Conservation (phyloP, 345 rosid species). For the Microthlaspi erraticum region DNA sequence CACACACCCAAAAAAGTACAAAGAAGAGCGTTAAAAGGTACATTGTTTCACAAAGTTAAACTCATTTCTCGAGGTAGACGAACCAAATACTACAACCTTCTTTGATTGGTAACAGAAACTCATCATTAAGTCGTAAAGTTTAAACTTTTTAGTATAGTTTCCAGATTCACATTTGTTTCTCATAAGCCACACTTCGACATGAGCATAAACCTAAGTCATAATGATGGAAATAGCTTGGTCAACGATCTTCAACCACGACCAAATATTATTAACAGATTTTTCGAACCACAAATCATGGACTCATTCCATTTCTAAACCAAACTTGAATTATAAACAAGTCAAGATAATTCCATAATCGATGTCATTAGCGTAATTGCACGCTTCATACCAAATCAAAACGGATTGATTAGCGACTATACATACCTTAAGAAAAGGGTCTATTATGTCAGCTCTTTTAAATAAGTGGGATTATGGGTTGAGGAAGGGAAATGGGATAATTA, state of each 20-base stretch:
- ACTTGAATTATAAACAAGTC: constrained; percentile 16
- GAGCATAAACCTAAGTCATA: constrained; percentile 22
- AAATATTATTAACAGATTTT: neutral
- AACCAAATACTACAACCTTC: constrained; percentile 39
- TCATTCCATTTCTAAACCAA: constrained; percentile 9
- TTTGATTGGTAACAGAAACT: constrained; percentile 45
- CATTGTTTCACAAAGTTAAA: constrained; percentile 36
- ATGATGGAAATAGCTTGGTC: constrained; percentile 34
- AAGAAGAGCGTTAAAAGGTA: constrained; percentile 41
- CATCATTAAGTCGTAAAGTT: constrained; percentile 44
- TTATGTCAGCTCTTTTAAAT: constrained; percentile 12
- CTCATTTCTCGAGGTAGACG: constrained; percentile 40
- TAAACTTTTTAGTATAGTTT: constrained; percentile 33
- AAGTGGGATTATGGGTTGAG: constrained; percentile 39
- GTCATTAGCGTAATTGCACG: constrained; percentile 22
- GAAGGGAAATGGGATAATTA: constrained; percentile 26
- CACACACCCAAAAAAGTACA: constrained; percentile 36
- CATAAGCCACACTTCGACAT: constrained; percentile 27
- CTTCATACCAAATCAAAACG: constrained; percentile 14
- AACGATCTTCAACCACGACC: constrained; percentile 29
- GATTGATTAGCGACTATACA: constrained; percentile 17
- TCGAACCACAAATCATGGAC: neutral
- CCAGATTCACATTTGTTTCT: constrained; percentile 37
- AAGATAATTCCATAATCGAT: constrained; percentile 31
- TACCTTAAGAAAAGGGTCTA: neutral